Evolutionary conservation across 202 grass and related monocot species (phyloP), one percentile per base, ranked within the genome.

Genomic region (Zoysia matrella): DNA sequence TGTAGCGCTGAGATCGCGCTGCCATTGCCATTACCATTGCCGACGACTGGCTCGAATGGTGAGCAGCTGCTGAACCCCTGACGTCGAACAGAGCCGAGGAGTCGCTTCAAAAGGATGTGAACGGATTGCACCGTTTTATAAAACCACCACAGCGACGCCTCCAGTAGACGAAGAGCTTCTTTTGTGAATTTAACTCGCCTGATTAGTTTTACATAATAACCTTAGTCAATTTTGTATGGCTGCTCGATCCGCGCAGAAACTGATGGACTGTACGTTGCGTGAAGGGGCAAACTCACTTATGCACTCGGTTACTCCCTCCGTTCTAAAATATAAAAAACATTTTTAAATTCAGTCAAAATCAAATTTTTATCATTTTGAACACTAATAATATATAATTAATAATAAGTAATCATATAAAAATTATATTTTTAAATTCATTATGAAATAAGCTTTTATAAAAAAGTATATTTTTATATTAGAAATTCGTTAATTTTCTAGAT

Each of bases 1-100:
- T 7, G 62, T 65, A 83, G 42, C 71, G 81, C 61, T 67, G 62
- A 13, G 62, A 83, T 4, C 81, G 63, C 81, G 52, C 42, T 62
- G 81, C 67, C 79, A 72, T 81, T 4, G 78, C 42, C 15, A 15
- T 36, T 36, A 36, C 30, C 30, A 36, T 36, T 36, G 30, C 30
- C 30, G 30, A 36, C 30, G 30, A 36, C 30, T 36, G 30, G 30
- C 30, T 36, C 30, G 30, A 36, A 36, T 36, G 30, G 30, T 36
- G 30, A 36, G 30, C 30, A 36, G 4, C 18, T 16, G 43, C 40
- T 44, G 10, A 64, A 79, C 7, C 7, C 22, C 15, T 5, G 30
- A 36, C 48, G 30, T 15, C 4, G 10, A 46, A 4, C 10, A 13
- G n/a, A 1, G 48, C 39, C 30, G 39, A 22, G 8, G 0, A 5